Conservation (phyloP, 2,329 filamentous ascomycete genomes). For the Arthrobotrys conoides region DNA sequence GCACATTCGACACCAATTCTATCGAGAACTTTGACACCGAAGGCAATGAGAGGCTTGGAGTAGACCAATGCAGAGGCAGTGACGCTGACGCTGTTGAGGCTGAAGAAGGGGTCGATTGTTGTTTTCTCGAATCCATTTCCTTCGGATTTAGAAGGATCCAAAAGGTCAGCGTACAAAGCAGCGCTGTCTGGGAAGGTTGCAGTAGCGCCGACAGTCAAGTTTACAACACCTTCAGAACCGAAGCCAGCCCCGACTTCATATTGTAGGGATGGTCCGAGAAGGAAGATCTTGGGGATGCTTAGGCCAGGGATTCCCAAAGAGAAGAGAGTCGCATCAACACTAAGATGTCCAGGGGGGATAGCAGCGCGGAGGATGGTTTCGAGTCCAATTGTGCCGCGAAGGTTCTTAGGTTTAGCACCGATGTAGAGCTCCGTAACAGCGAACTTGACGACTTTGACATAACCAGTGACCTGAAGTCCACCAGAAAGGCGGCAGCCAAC, state of each 20-base stretch:
- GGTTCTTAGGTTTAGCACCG: slow-evolving; percentile 52
- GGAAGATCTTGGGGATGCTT: slow-evolving; percentile 61
- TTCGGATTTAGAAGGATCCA: slow-evolving; percentile 61
- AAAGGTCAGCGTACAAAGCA: slow-evolving; percentile 60
- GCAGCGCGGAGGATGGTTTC: slow-evolving; percentile 27
- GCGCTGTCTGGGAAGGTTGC: slow-evolving; percentile 32
- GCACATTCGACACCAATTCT: slow-evolving; percentile 61
- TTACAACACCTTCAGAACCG: slow-evolving; percentile 21
- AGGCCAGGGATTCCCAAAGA: slow-evolving; percentile 59
- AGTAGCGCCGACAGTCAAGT: slow-evolving; percentile 44
- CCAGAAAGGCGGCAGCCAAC: slow-evolving; percentile 61
- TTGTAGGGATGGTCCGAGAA: slow-evolving; percentile 61
- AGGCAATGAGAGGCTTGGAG: slow-evolving; percentile 63
- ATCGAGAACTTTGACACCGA: slow-evolving; percentile 63
- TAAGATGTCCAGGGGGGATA: slow-evolving; percentile 36
- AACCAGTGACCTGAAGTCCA: slow-evolving; percentile 58
- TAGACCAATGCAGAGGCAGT: slow-evolving; percentile 62
- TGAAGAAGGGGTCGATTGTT: slow-evolving; percentile 63
- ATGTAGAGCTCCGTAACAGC: slow-evolving; percentile 49
- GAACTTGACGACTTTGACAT: slow-evolving; percentile 61
- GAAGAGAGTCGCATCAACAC: slow-evolving; percentile 40
- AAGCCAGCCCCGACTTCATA: slow-evolving; percentile 55
- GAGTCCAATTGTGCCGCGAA: slow-evolving; percentile 55
- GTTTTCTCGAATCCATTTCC: slow-evolving; percentile 63
- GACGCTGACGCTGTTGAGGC: slow-evolving; percentile 63